Evolutionary conservation across 176 grass and related monocot species (phyloP).

Genomic region (Aegilops bicornis): DNA sequence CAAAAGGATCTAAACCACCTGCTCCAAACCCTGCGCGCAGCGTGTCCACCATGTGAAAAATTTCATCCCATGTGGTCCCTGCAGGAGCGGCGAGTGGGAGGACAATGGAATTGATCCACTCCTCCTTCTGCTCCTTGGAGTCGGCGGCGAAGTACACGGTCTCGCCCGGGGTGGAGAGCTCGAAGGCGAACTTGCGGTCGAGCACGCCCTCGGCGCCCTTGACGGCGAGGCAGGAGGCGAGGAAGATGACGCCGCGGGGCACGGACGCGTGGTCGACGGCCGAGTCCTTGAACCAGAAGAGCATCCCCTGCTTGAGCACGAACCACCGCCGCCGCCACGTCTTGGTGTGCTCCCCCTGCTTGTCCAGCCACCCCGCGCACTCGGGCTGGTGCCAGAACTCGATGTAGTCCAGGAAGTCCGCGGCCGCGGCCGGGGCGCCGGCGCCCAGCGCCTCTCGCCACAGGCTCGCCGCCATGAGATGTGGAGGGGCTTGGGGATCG

Average conservation of each 20-base stretch:
- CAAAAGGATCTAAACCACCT: too few relatives aligned
- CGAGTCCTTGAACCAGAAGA: constrained; percentile 98
- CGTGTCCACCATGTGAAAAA: too few relatives aligned
- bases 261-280: constrained; percentile 66
- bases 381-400: constrained; percentile 82
- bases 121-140: constrained; percentile 96
- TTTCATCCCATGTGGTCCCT: too few relatives aligned
- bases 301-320: constrained; percentile 89
- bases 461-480: constrained; percentile 63
- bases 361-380: constrained; percentile 75
- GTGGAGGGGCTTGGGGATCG: constrained; percentile 39
- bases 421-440: constrained; percentile 22
- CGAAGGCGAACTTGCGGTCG: constrained; percentile 81
- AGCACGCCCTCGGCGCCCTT: constrained; percentile 94
- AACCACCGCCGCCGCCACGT: constrained; percentile 98
- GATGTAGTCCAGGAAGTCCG: constrained; percentile 41
- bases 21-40: too few relatives aligned
- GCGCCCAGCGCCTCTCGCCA: constrained; percentile 66
- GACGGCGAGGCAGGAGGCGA: constrained; percentile 82
- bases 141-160: constrained; percentile 98
- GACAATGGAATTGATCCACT: constrained; percentile 98
- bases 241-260: constrained; percentile 73
- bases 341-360: constrained; percentile 97
- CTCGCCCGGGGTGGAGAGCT: constrained; percentile 70
- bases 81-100: neutral